These are phyloP conservation scores for Exophiala oligosperma DNA, from an alignment of 2,329 filamentous ascomycete species.

Conservation along the genomic window DNA sequence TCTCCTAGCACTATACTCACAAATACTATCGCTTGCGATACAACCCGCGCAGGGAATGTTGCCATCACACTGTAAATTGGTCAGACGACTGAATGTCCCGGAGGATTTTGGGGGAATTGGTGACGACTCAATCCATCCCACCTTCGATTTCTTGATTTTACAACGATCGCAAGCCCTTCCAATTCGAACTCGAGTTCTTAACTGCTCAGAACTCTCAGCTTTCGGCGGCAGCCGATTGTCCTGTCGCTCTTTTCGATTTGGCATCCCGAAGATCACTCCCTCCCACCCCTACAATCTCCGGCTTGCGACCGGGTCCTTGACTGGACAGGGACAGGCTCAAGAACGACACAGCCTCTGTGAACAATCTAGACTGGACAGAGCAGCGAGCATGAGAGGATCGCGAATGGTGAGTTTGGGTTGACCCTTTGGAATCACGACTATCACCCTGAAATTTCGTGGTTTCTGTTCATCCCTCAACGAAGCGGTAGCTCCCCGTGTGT, in stretches of 20 bases:
- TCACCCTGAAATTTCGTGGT: neutral
- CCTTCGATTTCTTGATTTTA: conserved; percentile 25
- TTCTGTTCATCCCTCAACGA: neutral
- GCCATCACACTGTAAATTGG: conserved; percentile 17
- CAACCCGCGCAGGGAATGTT: conserved; percentile 21
- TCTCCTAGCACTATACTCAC: conserved; percentile 22
- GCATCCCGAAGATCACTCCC: conserved; percentile 4
- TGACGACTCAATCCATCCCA: neutral
- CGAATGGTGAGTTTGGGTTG: neutral
- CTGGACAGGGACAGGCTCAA: neutral
- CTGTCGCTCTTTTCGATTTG: conserved; percentile 13
- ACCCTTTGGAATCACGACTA: too few relatives aligned
- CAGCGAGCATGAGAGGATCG: neutral
- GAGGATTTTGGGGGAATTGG: too few relatives aligned
- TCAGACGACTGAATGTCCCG: conserved; percentile 1
- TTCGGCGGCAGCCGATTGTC: conserved; percentile 4
- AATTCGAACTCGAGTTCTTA: conserved; percentile 14
- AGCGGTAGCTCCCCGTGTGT: neutral
- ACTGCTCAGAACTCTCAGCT: conserved; percentile 5
- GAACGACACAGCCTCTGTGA: neutral
- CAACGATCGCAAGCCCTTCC: conserved; percentile 24
- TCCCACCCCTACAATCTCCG: neutral
- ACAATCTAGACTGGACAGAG: neutral
- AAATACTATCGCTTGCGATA: conserved; percentile 17
- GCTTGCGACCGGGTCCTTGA: neutral